Conservation (phyloP, 495 filamentous ascomycete genomes). For the Neurospora tetraspora region DNA sequence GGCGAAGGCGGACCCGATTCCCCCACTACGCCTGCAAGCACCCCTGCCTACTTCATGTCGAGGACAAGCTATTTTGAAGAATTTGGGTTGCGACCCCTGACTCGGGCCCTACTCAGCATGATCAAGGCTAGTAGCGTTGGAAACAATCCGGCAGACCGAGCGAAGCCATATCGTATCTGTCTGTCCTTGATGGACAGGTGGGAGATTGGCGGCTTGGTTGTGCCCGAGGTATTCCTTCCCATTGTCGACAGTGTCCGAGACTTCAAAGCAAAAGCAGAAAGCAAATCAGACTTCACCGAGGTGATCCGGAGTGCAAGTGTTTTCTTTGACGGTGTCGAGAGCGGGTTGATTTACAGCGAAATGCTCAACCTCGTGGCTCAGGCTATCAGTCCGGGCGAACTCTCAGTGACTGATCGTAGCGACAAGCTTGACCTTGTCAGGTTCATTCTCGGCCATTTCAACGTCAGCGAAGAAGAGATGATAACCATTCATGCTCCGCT, state of each 20-base stretch:
- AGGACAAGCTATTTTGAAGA: slow-evolving; percentile 69
- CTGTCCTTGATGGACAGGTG: slow-evolving; percentile 94
- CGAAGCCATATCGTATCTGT: slow-evolving; percentile 83
- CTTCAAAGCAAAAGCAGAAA: slow-evolving; percentile 51
- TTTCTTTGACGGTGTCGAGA: slow-evolving; percentile 96
- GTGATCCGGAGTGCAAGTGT: slow-evolving; percentile 84
- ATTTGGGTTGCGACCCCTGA: slow-evolving; percentile 64
- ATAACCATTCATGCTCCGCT: slow-evolving; percentile 73
- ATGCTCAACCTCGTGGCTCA: slow-evolving; percentile 49
- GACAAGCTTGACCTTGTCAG: slow-evolving; percentile 60
- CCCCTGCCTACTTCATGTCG: slow-evolving; percentile 31
- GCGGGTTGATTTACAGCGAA: slow-evolving; percentile 82
- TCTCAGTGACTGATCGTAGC: slow-evolving; percentile 30
- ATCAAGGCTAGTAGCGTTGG: slow-evolving; percentile 43
- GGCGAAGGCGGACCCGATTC: slow-evolving; percentile 37
- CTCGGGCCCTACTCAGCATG: slow-evolving; percentile 66
- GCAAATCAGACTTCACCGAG: slow-evolving; percentile 65
- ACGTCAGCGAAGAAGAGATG: slow-evolving; percentile 95
- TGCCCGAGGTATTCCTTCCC: slow-evolving; percentile 79
- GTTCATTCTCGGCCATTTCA: slow-evolving; percentile 83
- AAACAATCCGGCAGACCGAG: slow-evolving; percentile 53
- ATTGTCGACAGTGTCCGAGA: slow-evolving; percentile 66
- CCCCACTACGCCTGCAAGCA: slow-evolving; percentile 34
- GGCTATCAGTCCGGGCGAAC: slow-evolving; percentile 41
- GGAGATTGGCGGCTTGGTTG: slow-evolving; percentile 87